Percentiles rank a stretch among this genome's conserved stretches.
Conservation (phyloP, 495 filamentous ascomycete species). For the Aspergillus sclerotiicarbonarius region DNA sequence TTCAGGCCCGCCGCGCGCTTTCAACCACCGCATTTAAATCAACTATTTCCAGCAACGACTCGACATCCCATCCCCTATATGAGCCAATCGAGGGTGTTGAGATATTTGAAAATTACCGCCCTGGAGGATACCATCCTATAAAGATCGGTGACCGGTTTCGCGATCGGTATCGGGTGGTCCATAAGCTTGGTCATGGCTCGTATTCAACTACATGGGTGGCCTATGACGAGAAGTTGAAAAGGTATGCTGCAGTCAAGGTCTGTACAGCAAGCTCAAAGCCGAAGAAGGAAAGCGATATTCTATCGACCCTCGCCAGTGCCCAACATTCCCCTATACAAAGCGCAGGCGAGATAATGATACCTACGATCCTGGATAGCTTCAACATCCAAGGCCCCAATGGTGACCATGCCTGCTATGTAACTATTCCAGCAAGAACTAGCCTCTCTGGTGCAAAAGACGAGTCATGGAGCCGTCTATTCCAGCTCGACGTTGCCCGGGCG, state of each 20-base stretch:
- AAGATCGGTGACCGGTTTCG: constrained; percentile 36
- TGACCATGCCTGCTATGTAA: constrained; percentile 41
- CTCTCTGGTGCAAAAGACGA: constrained; percentile 29
- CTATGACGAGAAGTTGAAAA: constrained; percentile 24
- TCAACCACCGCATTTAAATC: too few species aligned
- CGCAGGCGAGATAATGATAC: constrained; percentile 26
- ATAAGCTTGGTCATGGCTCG: constrained; percentile 36
- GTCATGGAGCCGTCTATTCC: constrained; percentile 34
- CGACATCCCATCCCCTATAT: constrained; percentile 10
- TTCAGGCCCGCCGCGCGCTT: too few species aligned
- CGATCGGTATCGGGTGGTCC: constrained; percentile 32
- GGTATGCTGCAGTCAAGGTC: constrained; percentile 35
- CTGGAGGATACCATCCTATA: constrained; percentile 35
- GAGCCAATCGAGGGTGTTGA: constrained; percentile 31
- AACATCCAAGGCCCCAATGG: constrained; percentile 42
- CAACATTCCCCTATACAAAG: constrained; percentile 6
- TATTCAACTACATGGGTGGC: constrained; percentile 39
- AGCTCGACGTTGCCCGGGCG: constrained; percentile 39
- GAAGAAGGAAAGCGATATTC: constrained; percentile 20
- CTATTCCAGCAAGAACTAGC: constrained; percentile 28
- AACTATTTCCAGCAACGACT: too few species aligned
- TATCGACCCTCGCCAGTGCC: constrained; percentile 21
- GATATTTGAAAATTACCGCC: constrained; percentile 28
- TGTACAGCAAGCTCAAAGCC: constrained; percentile 29
- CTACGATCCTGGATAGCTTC: constrained; percentile 41